These are phyloP conservation scores for Solanum chacoense DNA, from an alignment of 305 asterid species.

Conservation along the genomic window DNA sequence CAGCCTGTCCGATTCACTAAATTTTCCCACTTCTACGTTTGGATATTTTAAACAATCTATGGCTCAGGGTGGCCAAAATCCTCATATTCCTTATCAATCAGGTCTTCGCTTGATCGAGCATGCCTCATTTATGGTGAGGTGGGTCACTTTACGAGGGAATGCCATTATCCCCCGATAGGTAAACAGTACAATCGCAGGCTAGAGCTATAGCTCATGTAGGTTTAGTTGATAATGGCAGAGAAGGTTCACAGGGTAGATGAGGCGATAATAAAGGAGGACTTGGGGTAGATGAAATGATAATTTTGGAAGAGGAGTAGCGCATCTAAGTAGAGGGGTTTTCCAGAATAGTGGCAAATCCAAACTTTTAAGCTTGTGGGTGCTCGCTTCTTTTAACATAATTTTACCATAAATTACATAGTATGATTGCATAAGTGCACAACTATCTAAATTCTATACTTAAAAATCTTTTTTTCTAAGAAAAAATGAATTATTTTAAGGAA, in stretches of 20 bases:
- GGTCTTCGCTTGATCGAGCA: background rate
- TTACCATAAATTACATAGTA: background rate
- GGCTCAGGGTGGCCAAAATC: background rate
- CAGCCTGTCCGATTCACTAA: background rate
- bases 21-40: background rate
- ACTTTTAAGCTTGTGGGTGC: background rate
- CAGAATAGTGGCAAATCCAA: background rate
- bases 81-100: background rate
- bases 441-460: background rate
- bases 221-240: background rate
- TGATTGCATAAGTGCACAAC: background rate
- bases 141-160: background rate
- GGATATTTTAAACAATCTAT: background rate
- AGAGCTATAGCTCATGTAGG: background rate
- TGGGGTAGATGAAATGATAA: background rate
- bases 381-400: background rate
- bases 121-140: background rate
- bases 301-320: background rate
- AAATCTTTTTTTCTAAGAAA: background rate
- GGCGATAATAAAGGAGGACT: background rate
- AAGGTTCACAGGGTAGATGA: background rate
- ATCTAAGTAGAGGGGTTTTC: background rate
- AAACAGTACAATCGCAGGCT: background rate
- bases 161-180: background rate
- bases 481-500: background rate